A percentile compares a stretch with the other conserved stretches of the same genome.
Evolutionary conservation across 441 rosid species (phyloP).

Genomic region (Syzygium malaccense): DNA sequence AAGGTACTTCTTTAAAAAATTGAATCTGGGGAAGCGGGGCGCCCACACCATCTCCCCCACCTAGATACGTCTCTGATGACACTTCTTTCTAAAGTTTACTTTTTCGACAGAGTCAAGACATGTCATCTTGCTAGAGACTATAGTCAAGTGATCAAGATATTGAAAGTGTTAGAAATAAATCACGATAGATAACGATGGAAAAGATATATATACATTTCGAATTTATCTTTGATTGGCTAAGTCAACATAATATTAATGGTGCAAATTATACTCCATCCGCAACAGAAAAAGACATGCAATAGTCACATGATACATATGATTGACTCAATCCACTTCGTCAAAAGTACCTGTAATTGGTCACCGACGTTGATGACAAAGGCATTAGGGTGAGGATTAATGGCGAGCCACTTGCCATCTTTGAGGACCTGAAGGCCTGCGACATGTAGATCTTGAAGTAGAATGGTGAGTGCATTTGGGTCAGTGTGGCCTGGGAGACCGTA

Average conservation of each 20-base stretch:
- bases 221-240: not conserved
- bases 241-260: not conserved
- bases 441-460: constrained; percentile 47
- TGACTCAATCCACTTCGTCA: not conserved
- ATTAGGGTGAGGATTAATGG: constrained; percentile 44
- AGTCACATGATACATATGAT: not conserved
- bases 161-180: not conserved
- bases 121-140: not conserved
- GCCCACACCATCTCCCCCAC: not conserved
- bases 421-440: constrained; percentile 62
- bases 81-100: not conserved
- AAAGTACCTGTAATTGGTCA: constrained; percentile 49
- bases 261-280: not conserved
- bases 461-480: constrained; percentile 62
- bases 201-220: too few relatives aligned
- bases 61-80: not conserved
- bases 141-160: not conserved
- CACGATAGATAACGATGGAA: not conserved
- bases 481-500: constrained; percentile 66
- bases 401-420: constrained; percentile 50
- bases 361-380: constrained; percentile 67
- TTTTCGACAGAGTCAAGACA: not conserved
- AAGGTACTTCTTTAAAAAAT: not conserved
- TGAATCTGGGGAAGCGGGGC: not conserved
- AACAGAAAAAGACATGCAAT: not conserved